Conservation (phyloP, 1,284 basidiomycete genomes). For the Fomitopsis schrenkii region DNA sequence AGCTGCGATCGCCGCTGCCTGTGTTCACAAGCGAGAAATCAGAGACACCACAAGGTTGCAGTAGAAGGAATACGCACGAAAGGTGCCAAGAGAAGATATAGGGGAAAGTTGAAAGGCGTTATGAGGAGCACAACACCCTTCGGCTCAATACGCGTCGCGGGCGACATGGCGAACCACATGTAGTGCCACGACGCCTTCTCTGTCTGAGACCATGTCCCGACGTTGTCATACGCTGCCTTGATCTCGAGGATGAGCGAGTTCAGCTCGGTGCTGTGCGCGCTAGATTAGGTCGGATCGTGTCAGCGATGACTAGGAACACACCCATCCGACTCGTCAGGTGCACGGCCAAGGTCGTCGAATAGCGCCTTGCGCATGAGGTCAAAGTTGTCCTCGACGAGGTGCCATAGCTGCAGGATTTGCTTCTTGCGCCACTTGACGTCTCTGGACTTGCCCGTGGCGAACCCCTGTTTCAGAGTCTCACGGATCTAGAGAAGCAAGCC, state of each 20-base stretch:
- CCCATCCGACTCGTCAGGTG: constrained; percentile 45
- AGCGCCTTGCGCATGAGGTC: constrained; percentile 51
- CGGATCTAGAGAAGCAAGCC: constrained; percentile 42
- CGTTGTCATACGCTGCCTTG: constrained; percentile 56
- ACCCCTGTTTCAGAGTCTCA: constrained; percentile 43
- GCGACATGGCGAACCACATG: constrained; percentile 53
- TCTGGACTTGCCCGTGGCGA: constrained; percentile 53
- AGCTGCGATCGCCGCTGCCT: constrained; percentile 68
- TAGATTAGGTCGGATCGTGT: no score
- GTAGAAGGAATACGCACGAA: constrained; percentile 29
- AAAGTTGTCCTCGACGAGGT: constrained; percentile 62
- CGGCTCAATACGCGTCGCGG: constrained; percentile 68
- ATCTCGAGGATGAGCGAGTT: constrained; percentile 53
- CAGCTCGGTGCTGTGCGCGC: constrained; percentile 36
- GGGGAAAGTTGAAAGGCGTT: constrained; percentile 54
- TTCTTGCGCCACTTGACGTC: constrained; percentile 59
- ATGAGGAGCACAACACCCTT: constrained; percentile 74
- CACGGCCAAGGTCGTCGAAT: constrained; percentile 53
- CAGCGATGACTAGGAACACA: background rate
- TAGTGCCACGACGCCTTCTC: constrained; percentile 56
- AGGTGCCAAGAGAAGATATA: constrained; percentile 50
- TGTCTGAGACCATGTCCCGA: constrained; percentile 77
- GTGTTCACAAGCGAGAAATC: background rate
- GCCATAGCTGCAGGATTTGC: constrained; percentile 60
- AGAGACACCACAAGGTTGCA: no score